phyloP scores from a whole-genome alignment of 2,329 filamentous ascomycete genomes.

The Nothopassalora personata region DNA sequence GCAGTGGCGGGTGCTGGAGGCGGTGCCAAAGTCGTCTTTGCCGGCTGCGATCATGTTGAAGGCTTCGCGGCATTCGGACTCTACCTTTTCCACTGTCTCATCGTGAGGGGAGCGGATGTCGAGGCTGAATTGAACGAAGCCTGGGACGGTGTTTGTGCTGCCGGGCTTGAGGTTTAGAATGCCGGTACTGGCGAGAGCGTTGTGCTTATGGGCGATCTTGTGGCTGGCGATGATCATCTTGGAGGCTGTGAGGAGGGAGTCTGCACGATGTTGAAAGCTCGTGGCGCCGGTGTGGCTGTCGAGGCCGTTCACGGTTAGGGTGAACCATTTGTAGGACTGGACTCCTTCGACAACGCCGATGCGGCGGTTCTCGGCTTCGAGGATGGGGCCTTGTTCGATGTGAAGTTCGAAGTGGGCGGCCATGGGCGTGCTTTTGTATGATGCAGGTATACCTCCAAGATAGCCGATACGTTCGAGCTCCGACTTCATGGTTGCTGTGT shows the following conservation, averaged over 20 bases:
- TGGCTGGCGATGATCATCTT: constrained; percentile 64
- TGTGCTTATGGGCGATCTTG: constrained; percentile 54
- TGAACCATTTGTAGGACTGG: constrained; percentile 71
- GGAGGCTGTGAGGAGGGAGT: constrained; percentile 62
- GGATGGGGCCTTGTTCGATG: constrained; percentile 75
- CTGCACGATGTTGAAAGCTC: constrained; percentile 59
- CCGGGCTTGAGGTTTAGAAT: constrained; percentile 63
- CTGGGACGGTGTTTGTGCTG: constrained; percentile 69
- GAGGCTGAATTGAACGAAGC: constrained; percentile 60
- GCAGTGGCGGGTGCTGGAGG: constrained; percentile 39
- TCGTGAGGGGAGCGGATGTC: constrained; percentile 61
- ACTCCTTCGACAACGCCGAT: constrained; percentile 68
- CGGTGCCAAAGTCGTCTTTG: constrained; percentile 41
- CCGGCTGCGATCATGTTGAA: constrained; percentile 57
- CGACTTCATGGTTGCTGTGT: constrained; percentile 57
- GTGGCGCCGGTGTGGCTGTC: constrained; percentile 74
- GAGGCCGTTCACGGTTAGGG: constrained; percentile 58
- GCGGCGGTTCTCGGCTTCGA: constrained; percentile 59
- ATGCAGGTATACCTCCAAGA: constrained; percentile 54
- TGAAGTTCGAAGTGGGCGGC: constrained; percentile 78
- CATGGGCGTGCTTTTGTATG: constrained; percentile 57
- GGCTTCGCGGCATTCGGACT: constrained; percentile 51
- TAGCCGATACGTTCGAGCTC: constrained; percentile 70
- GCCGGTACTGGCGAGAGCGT: constrained; percentile 63
- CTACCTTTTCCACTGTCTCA: constrained; percentile 52